Base-by-base conservation (phyloP, 495 filamentous ascomycete species). In the Hypoxylon fragiforme region DNA sequence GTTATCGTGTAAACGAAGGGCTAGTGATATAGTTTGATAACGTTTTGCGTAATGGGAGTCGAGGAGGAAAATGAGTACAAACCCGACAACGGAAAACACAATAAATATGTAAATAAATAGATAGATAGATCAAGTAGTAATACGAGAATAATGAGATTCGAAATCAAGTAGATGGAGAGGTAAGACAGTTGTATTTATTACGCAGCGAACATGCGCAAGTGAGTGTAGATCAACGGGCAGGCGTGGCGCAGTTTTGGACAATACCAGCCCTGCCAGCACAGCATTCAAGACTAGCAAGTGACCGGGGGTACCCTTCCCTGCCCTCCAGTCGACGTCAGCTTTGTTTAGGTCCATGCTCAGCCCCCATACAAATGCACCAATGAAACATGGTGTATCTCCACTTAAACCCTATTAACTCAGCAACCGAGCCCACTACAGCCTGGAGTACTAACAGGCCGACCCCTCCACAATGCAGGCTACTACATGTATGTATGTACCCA, bases 111-210 rank as follows among this genome's bases (percentile, higher is more conserved):
- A 47, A 47, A 55, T 61, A 61, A 50, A 50, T 54, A 55, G 43
- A 51, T 36, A 47, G 43, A 55, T 61, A 61, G 46, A 50, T 54
- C 51, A 47, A 51, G 28, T 38, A 20, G 57, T 51, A 26, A 34
- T 34, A 46, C 40, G 35, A 38, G 50, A 46, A 28, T 32, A 38
- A 47, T 34, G 21, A n/a, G 36, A 40, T 31, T 22, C 20, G 30
- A 22, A 47, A 55, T 28, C 3, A 43, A 30, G 35, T 43, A 30
- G 22, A 42, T 35, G 18, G 31, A 54, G 32, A 18, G 57, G 56
- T 50, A 46, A 60, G 57, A 55, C 39, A 44, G 57, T 54, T 60
- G 50, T 60, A 60, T 60, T 61, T 61, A 61, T 51, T 60, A 60
- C 56, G 56, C 56, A 49, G 22, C 28, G 13, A 11, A 45, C 31